Conservation (phyloP, 2,329 filamentous ascomycete genomes). For the Aquanectria penicillioides region DNA sequence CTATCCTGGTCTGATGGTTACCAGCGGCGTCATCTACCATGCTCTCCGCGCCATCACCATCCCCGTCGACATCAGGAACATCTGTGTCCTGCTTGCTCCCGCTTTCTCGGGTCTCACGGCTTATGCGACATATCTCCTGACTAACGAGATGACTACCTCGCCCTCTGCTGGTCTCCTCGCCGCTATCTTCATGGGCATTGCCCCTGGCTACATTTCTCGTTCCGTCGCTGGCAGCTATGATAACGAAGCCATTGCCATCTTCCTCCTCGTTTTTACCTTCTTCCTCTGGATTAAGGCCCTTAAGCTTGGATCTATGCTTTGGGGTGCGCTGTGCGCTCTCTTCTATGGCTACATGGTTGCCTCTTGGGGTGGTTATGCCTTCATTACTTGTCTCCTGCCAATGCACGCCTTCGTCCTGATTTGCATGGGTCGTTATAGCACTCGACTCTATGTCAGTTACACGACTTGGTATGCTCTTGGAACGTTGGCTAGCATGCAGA, state of each 20-base stretch:
- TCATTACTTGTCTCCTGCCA: conserved; percentile 97
- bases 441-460: conserved; percentile 93
- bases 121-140: conserved; percentile 91
- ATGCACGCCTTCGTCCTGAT: conserved; percentile 94
- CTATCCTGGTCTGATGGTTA: conserved; percentile 98
- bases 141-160: conserved; percentile 96
- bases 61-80: conserved; percentile 97
- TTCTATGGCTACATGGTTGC: conserved; percentile 99
- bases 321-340: conserved; percentile 91
- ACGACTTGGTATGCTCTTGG: conserved; percentile 98
- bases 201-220: conserved; percentile 96
- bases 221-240: conserved; percentile 99
- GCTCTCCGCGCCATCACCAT: conserved; percentile 86
- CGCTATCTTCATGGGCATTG: conserved; percentile 96
- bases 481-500: conserved; percentile 97
- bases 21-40: conserved; percentile 96
- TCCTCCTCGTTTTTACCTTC: conserved; percentile 97
- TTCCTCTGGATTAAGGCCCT: conserved; percentile 99
- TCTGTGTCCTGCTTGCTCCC: conserved; percentile 95
- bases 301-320: conserved; percentile 95
- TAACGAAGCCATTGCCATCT: conserved; percentile 99
- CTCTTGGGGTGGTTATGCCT: conserved; percentile 99
- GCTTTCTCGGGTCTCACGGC: conserved; percentile 95
- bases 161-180: conserved; percentile 94
- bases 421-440: conserved; percentile 96